A percentile compares a stretch with the other conserved stretches of the same genome.
Evolutionary conservation across 805 yeast species (phyloP).

Genomic region (Starmerella khaoyaiensis): DNA sequence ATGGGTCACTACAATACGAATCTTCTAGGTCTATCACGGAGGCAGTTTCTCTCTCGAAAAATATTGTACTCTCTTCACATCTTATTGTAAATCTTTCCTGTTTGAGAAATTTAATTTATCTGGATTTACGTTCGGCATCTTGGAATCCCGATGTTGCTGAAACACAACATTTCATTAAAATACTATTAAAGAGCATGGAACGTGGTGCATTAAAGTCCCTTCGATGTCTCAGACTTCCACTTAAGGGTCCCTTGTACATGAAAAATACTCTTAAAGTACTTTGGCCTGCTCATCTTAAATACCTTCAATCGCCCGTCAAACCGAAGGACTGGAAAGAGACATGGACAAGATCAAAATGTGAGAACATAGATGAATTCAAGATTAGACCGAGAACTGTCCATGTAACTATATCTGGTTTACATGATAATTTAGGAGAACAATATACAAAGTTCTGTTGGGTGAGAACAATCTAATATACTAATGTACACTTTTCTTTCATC

Average conservation of each 20-base stretch:
- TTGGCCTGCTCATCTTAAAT: slow-evolving; percentile 10
- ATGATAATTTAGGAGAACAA: no score
- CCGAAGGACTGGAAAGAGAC: slow-evolving; percentile 4
- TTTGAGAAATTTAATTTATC: background rate
- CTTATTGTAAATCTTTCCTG: background rate
- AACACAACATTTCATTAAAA: slow-evolving; percentile 4
- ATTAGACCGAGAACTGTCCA: no score
- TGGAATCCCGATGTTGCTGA: slow-evolving; percentile 12
- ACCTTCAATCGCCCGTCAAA: slow-evolving; percentile 12
- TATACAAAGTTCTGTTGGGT: no score
- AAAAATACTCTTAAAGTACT: slow-evolving; percentile 1
- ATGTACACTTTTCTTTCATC: no score
- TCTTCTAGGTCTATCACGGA: background rate
- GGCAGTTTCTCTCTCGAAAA: background rate
- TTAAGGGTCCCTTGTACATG: slow-evolving; percentile 10
- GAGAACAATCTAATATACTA: no score
- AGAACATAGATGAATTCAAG: no score
- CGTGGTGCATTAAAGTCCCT: slow-evolving; percentile 7
- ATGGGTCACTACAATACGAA: slow-evolving; percentile 1
- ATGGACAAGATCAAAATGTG: background rate
- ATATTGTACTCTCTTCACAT: background rate
- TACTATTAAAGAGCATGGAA: slow-evolving; percentile 5
- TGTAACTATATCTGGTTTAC: no score
- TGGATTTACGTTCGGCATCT: slow-evolving; percentile 9
- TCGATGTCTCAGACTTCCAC: slow-evolving; percentile 11